Conservation (phyloP, 2,329 filamentous ascomycete species). For the Neospermospora avenae region DNA sequence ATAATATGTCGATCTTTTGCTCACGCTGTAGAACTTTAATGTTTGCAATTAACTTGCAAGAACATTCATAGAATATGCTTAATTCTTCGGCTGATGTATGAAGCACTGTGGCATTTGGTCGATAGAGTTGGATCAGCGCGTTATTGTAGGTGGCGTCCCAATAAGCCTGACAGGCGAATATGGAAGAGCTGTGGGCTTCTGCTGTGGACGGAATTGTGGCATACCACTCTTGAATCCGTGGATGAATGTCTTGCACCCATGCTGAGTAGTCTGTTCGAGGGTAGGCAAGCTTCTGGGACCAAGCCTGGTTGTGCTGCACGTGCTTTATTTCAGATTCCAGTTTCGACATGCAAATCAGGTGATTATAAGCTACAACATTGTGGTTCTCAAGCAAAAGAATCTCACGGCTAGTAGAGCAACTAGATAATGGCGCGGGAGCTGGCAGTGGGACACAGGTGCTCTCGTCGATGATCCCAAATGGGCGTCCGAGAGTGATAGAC, state of each 20-base stretch:
- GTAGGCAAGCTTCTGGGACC: slow-evolving; percentile 31
- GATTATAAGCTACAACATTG: slow-evolving; percentile 33
- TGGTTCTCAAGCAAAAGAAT: slow-evolving; percentile 20
- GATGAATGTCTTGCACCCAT: slow-evolving; percentile 34
- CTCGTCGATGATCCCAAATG: slow-evolving; percentile 33
- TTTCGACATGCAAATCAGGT: slow-evolving; percentile 32
- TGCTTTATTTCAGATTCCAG: slow-evolving; percentile 38
- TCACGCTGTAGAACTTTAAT: slow-evolving; percentile 36
- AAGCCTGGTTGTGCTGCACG: slow-evolving; percentile 33
- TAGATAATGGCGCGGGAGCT: slow-evolving; percentile 22
- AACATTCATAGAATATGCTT: slow-evolving; percentile 28
- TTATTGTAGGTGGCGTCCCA: slow-evolving; percentile 36
- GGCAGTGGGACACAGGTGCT: slow-evolving; percentile 28
- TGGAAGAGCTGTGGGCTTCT: slow-evolving; percentile 30
- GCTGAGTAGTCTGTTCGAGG: slow-evolving; percentile 31
- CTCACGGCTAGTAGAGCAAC: background rate
- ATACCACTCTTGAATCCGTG: slow-evolving; percentile 35
- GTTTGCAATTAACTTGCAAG: slow-evolving; percentile 32
- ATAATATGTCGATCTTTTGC: slow-evolving; percentile 33
- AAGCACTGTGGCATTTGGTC: slow-evolving; percentile 30
- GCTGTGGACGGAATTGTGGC: slow-evolving; percentile 30
- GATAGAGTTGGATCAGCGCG: slow-evolving; percentile 34
- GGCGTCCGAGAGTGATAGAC: slow-evolving; percentile 32
- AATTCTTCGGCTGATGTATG: slow-evolving; percentile 28
- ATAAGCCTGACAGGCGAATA: slow-evolving; percentile 32